Conservation (phyloP, 768 basidiomycete genomes). For the Agaricus sinodeliciosus region DNA sequence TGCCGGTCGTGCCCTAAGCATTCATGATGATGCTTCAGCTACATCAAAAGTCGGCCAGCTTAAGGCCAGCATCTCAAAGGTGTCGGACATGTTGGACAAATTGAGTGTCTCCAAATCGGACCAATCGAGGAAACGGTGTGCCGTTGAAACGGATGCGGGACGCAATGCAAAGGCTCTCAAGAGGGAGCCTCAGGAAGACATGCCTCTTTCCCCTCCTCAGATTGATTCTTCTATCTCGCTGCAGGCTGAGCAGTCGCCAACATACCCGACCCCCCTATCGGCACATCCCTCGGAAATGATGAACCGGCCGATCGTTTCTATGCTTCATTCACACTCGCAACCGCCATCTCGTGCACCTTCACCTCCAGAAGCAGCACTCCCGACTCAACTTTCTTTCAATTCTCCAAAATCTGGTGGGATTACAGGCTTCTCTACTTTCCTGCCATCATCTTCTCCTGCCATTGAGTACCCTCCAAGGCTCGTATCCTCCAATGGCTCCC, state of each 20-base stretch:
- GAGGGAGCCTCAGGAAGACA: conserved; percentile 40
- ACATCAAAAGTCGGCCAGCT: conserved; percentile 48
- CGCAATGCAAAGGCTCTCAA: conserved; percentile 40
- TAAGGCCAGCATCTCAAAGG: conserved; percentile 44
- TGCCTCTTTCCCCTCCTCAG: conserved; percentile 23
- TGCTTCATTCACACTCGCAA: conserved; percentile 26
- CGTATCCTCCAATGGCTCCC: conserved; percentile 15
- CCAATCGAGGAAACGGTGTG: conserved; percentile 36
- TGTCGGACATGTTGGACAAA: conserved; percentile 45
- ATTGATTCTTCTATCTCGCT: conserved; percentile 12
- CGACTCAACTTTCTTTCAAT: conserved; percentile 22
- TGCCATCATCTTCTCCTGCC: conserved; percentile 14
- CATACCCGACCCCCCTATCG: conserved; percentile 14
- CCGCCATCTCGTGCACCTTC: conserved; percentile 26
- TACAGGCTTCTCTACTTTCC: conserved; percentile 18
- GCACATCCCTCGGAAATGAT: conserved; percentile 9
- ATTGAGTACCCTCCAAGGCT: conserved; percentile 16
- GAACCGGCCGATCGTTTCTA: conserved; percentile 6
- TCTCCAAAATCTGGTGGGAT: conserved; percentile 20
- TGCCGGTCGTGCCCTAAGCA: conserved; percentile 44
- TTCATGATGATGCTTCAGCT: conserved; percentile 40
- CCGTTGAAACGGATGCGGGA: conserved; percentile 35
- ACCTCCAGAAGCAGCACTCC: conserved; percentile 24
- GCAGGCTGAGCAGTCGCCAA: conserved; percentile 13
- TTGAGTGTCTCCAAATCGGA: conserved; percentile 20